These are phyloP conservation scores for Chalciporus chontae DNA, from an alignment of 768 basidiomycete species.

Conservation along the genomic window DNA sequence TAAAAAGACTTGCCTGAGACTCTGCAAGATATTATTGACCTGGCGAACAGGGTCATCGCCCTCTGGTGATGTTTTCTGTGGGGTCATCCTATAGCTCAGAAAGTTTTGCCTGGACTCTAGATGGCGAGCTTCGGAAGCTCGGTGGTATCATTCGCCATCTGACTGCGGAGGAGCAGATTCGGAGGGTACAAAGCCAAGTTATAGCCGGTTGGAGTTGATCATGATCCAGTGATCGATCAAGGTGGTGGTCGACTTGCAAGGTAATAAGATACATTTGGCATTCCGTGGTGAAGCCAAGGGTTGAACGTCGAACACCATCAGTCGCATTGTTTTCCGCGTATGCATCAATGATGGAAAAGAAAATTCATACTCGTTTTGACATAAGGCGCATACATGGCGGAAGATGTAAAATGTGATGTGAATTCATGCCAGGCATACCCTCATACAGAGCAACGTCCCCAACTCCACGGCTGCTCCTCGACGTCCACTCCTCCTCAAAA, in stretches of 20 bases:
- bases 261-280: too few relatives aligned
- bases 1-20: slow-evolving; percentile 21
- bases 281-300: too few relatives aligned
- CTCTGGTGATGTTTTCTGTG: slow-evolving; percentile 6
- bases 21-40: slow-evolving; percentile 28
- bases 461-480: slow-evolving; percentile 7
- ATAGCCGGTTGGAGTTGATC: not conserved
- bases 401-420: slow-evolving; percentile 15
- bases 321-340: not conserved
- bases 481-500: slow-evolving; percentile 2
- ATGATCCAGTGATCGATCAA: not conserved
- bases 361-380: slow-evolving; percentile 26
- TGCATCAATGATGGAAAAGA: not conserved
- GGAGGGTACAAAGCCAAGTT: too few relatives aligned
- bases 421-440: slow-evolving; percentile 34
- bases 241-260: not conserved
- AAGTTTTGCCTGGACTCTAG: not conserved
- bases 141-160: slow-evolving; percentile 1
- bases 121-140: not conserved
- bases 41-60: slow-evolving; percentile 17
- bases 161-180: not conserved
- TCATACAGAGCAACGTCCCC: slow-evolving; percentile 16
- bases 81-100: slow-evolving; percentile 7
- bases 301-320: too few relatives aligned
- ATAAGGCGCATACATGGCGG: slow-evolving; percentile 27